These are phyloP conservation scores for Pinus tabuliformis DNA, from an alignment of 75 land plant genomes.

Conservation along the genomic window DNA sequence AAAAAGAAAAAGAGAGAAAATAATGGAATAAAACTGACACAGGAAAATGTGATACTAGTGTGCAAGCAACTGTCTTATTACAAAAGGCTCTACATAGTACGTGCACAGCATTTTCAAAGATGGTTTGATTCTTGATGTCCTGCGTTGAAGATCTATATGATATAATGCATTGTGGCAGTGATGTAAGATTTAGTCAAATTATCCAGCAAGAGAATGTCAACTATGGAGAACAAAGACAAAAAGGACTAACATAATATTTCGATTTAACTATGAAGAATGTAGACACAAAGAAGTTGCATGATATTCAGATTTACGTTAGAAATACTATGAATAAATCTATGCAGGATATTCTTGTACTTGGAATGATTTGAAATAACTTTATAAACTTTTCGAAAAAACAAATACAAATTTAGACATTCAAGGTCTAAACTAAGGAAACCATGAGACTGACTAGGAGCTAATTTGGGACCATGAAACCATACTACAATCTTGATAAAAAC, in stretches of 20 bases:
- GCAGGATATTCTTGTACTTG: background rate
- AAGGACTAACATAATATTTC: background rate
- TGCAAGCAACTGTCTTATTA: background rate
- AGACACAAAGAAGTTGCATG: no score
- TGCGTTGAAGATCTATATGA: background rate
- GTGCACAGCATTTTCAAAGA: background rate
- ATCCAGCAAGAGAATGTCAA: background rate
- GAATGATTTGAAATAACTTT: background rate
- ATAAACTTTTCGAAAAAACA: background rate
- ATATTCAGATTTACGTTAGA: background rate
- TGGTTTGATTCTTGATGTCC: background rate
- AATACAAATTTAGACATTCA: background rate
- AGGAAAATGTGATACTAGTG: background rate
- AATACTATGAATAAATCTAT: background rate
- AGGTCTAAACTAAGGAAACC: background rate
- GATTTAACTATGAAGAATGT: background rate
- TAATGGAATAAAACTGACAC: background rate
- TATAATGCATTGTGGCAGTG: background rate
- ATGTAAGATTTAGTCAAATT: slow-evolving; percentile 1
- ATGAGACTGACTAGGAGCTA: background rate
- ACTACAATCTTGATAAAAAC: background rate
- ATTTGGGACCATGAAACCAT: background rate
- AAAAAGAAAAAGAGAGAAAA: background rate
- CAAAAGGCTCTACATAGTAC: background rate
- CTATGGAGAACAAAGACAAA: background rate